phyloP scores from a whole-genome alignment of 306 rosid species.

The Gillenia trifoliata region DNA sequence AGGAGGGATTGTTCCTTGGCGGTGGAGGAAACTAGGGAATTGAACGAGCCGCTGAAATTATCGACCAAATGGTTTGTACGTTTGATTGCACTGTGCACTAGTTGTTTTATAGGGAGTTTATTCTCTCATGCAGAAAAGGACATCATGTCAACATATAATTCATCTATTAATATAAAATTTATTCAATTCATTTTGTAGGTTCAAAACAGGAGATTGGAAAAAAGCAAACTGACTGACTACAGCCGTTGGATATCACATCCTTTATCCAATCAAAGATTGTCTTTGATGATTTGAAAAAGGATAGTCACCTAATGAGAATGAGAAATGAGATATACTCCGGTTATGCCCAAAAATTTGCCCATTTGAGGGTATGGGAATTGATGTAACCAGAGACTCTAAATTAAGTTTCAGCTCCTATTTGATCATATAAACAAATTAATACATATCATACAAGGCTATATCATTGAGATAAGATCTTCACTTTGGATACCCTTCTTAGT shows the following conservation, averaged over 20 bases:
- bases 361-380: too few species aligned
- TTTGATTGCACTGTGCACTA: conserved; percentile 44
- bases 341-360: too few species aligned
- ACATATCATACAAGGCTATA: too few species aligned
- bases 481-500: neutral
- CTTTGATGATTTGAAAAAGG: too few species aligned
- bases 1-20: conserved; percentile 7
- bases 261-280: neutral
- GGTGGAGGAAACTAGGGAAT: conserved; percentile 41
- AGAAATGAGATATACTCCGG: too few species aligned
- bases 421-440: too few species aligned
- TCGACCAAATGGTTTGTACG: conserved; percentile 37
- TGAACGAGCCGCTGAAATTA: conserved; percentile 19
- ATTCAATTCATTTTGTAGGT: neutral
- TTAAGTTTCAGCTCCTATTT: too few species aligned
- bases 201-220: neutral
- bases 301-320: too few species aligned
- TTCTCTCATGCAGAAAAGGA: conserved; percentile 37
- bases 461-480: neutral
- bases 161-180: neutral
- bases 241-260: neutral
- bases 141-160: conserved; percentile 26
- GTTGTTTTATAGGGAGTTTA: conserved; percentile 25
- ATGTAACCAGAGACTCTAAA: too few species aligned
- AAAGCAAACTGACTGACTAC: neutral